Conservation (phyloP, 2,329 filamentous ascomycete species). For the Xylaria sp. region DNA sequence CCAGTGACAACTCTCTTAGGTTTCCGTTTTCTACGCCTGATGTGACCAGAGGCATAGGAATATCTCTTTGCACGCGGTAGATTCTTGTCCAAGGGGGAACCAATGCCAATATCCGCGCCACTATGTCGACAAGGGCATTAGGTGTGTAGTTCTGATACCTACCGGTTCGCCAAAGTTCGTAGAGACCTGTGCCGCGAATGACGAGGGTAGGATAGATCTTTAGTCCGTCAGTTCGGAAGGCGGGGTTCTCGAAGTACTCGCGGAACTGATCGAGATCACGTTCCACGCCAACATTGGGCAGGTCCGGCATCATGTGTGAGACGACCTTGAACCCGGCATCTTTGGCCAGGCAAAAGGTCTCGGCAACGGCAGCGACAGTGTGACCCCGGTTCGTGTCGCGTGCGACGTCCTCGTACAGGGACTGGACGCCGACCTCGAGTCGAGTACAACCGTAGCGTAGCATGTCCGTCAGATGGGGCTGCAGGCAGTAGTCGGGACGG, state of each 20-base stretch:
- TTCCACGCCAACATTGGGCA: slow-evolving; percentile 98
- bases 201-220: slow-evolving; percentile 99
- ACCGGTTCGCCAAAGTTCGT: slow-evolving; percentile 96
- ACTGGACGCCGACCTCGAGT: slow-evolving; percentile 94
- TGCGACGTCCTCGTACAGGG: slow-evolving; percentile 97
- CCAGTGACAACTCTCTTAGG: slow-evolving; percentile 88
- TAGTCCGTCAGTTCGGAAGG: slow-evolving; percentile 93
- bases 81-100: slow-evolving; percentile 98
- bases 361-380: slow-evolving; percentile 92
- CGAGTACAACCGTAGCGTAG: slow-evolving; percentile 96
- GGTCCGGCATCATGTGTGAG: slow-evolving; percentile 99
- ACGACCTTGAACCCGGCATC: slow-evolving; percentile 99
- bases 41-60: slow-evolving; percentile 99
- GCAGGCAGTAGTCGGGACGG: slow-evolving; percentile 93
- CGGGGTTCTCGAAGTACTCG: slow-evolving; percentile 97
- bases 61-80: slow-evolving; percentile 97
- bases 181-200: slow-evolving; percentile 94
- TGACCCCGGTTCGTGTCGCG: slow-evolving; percentile 97
- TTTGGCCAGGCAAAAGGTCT: slow-evolving; percentile 97
- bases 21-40: slow-evolving; percentile 99
- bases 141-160: slow-evolving; percentile 99
- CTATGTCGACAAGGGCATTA: slow-evolving; percentile 93
- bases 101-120: slow-evolving; percentile 93
- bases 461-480: slow-evolving; percentile 96
- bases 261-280: slow-evolving; percentile 95